Evolutionary conservation across 2,329 filamentous ascomycete species (phyloP).

Genomic region (Allantophomopsis lycopodina): DNA sequence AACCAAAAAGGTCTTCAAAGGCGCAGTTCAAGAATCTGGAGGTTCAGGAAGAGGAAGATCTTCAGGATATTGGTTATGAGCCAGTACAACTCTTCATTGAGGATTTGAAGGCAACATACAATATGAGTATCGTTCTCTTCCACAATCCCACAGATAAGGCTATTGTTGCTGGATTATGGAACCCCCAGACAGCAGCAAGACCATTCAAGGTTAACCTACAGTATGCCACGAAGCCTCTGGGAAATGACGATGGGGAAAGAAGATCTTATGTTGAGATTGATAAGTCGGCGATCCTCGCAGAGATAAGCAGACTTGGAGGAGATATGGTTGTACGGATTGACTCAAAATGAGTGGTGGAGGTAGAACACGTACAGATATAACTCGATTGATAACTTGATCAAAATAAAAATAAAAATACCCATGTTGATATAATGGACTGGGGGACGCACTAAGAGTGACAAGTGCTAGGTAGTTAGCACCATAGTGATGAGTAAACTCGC

Average conservation of each 20-base stretch:
- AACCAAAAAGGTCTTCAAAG: conserved; percentile 21
- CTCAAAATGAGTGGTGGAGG: too few species aligned
- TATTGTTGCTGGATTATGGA: conserved; percentile 52
- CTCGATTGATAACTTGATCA: too few species aligned
- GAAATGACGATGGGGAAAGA: conserved; percentile 22
- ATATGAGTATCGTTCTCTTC: conserved; percentile 67
- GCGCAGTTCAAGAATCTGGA: conserved; percentile 72
- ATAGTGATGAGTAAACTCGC: too few species aligned
- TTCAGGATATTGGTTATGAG: conserved; percentile 37
- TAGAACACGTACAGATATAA: too few species aligned
- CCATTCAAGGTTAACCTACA: conserved; percentile 58
- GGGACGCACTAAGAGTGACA: too few species aligned
- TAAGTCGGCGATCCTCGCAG: conserved; percentile 50
- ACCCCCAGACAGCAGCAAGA: conserved; percentile 31
- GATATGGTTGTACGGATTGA: conserved; percentile 36
- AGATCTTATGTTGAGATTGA: conserved; percentile 47
- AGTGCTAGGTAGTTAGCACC: too few species aligned
- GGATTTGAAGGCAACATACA: conserved; percentile 56
- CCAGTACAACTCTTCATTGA: conserved; percentile 47
- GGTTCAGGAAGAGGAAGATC: conserved; percentile 30
- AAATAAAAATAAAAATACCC: too few species aligned
- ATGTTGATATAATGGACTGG: too few species aligned
- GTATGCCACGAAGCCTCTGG: conserved; percentile 47
- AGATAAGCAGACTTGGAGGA: conserved; percentile 57
- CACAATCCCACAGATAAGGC: conserved; percentile 44